Base-by-base conservation (phyloP, 2,329 filamentous ascomycete genomes). In the Cladobotryum mycophilum region DNA sequence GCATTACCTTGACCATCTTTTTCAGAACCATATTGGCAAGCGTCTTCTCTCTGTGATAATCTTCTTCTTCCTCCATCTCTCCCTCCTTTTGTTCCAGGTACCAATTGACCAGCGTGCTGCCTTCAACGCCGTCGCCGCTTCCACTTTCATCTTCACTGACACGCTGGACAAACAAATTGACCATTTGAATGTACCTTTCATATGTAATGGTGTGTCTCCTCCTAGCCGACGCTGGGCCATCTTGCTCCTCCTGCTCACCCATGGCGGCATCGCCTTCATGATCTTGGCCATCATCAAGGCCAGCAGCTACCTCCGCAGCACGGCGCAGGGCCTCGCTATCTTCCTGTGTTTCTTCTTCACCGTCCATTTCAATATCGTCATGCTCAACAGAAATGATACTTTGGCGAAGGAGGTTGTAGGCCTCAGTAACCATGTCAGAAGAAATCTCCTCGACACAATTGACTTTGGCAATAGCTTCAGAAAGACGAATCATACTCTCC, bases 321-420 rank as follows among this genome's bases (percentile, higher is more conserved):
- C 64, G 73, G 25, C 66, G 67, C 8, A 79, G 70, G 3, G 64
- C 71, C 41, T 70, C 76, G 51, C 72, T 67, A 54, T 76, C 75
- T 55, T 73, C 73, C 53, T 52, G 67, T n/a, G 62, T 68, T 13
- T 68, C 68, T 3, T 89, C 85, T 5, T 85, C 81, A 5, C 91
- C 90, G 48, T 96, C 89, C 54, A 99, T 85, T 64, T 97, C 92
- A 14, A 99, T 84, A 61, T 99, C 93, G 61, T 99, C 93, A 64
- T 97, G 93, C 70, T 99, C 93, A 22, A 99, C 93, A 2, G 88
- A 93, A 61, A 99, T 96, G 66, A 99, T 99, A 68, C 88, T 93
- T 70, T 96, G 91, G 40, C 90, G 79, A 12, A 99, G 80, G 9
- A 99, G 79, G 60, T 93, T 89, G 68, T 86, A 97, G 0, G 92